Base-by-base conservation (phyloP, 208 protist species). In the Endotrypanum monterogeii region DNA sequence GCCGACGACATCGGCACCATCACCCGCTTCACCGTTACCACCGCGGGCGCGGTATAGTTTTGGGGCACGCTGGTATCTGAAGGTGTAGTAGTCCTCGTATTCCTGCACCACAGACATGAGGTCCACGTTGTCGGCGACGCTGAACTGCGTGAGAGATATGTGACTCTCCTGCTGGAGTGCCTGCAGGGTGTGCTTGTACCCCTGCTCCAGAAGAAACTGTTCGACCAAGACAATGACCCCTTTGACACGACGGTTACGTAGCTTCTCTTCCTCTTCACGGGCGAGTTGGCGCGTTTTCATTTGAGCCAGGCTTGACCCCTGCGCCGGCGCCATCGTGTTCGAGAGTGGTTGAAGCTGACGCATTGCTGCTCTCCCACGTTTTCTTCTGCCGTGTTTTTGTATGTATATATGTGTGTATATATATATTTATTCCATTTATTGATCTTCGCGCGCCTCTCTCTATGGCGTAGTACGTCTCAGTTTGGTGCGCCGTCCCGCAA, bases 41-140 rank as follows among this genome's bases (percentile, higher is more conserved):
- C 80, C 78, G 25, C 80, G 72, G 16, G 67, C 73, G 52, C 93
- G 89, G 66, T 94, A 96, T 3, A 98, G 76, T 66, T 93, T 94
- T 7, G 92, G 92, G 50, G 87, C 86, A n/a, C 89, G 86, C 57
- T 91, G 85, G 67, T 90, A 91, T 51, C 93, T 93, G 69, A 96
- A 89, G 69, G 95, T 82, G 82, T 93, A 95, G 78, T 94, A 97
- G 41, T 97, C 83, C 79, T 98, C 94, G 73, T 85, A 98, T 74
- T 98, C 91, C 23, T 78, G 71, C 11, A 97, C 71, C 41, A 96
- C 78, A 25, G 82, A 86, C 30, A 94, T 70, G 20, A 98, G 80
- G 83, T 97, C 93, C 72, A 98, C 90, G 75, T 98, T 98, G 80
- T 98, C 94, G 14, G 94, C 94, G 18, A 80, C 79, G 78, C 76